Conservation (phyloP, 1,284 basidiomycete genomes). For the Melampsora americana region DNA sequence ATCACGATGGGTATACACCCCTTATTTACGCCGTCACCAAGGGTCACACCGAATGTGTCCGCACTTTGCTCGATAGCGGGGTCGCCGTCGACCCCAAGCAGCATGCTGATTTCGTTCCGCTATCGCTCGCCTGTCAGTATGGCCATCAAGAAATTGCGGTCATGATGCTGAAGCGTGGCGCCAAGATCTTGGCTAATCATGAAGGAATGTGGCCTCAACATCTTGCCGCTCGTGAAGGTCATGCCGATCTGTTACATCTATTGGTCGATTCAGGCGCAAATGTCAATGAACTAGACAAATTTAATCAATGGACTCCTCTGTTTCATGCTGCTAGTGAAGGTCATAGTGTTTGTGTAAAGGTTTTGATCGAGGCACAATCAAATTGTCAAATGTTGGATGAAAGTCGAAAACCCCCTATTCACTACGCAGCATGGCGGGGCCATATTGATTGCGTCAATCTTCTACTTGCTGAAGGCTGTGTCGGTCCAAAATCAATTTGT, state of each 20-base stretch:
- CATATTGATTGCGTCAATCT: conserved; percentile 73
- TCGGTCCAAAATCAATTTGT: neutral
- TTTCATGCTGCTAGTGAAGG: conserved; percentile 93
- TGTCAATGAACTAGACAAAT: conserved; percentile 53
- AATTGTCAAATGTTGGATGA: conserved; percentile 77
- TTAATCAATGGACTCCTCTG: conserved; percentile 96
- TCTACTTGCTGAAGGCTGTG: conserved; percentile 59
- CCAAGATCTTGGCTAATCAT: conserved; percentile 76
- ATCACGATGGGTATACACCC: conserved; percentile 90
- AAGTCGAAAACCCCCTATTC: conserved; percentile 75
- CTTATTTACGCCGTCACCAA: conserved; percentile 86
- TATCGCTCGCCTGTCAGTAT: conserved; percentile 84
- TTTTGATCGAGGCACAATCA: conserved; percentile 75
- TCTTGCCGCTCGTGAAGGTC: conserved; percentile 94
- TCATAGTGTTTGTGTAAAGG: conserved; percentile 69
- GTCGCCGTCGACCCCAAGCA: conserved; percentile 57
- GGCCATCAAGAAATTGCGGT: conserved; percentile 82
- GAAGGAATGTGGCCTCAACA: conserved; percentile 96
- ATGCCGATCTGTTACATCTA: conserved; percentile 73
- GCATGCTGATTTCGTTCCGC: conserved; percentile 69
- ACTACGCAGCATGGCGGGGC: conserved; percentile 98
- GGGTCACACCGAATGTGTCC: conserved; percentile 77
- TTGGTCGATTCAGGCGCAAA: conserved; percentile 64
- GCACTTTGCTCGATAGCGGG: conserved; percentile 69
- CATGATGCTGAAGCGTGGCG: conserved; percentile 72